Evolutionary conservation across 805 yeast genomes (phyloP).

Genomic region (Pachysolen tannophilus): DNA sequence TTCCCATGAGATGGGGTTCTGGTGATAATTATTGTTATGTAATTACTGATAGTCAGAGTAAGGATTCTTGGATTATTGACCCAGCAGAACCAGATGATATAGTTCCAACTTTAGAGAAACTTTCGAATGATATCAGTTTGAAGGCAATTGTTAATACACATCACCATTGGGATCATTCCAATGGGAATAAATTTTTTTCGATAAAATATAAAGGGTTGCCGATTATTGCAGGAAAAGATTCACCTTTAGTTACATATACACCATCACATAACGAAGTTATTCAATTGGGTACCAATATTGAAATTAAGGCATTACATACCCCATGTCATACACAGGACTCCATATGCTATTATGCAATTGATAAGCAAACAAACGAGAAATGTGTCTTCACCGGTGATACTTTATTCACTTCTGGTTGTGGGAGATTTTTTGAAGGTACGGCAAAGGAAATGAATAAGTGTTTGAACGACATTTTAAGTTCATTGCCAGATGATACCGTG

Average conservation of each 20-base stretch:
- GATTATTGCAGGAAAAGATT: conserved; percentile 77
- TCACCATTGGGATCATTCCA: conserved; percentile 94
- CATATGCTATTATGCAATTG: conserved; percentile 75
- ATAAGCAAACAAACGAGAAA: conserved; percentile 49
- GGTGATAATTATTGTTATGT: conserved; percentile 91
- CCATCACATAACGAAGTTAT: conserved; percentile 59
- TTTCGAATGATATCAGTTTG: conserved; percentile 41
- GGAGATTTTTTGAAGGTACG: conserved; percentile 91
- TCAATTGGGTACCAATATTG: conserved; percentile 54
- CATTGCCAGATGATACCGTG: conserved; percentile 58
- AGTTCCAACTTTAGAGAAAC: conserved; percentile 22
- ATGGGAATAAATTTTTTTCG: conserved; percentile 49
- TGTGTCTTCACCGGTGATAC: conserved; percentile 96
- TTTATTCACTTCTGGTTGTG: conserved; percentile 89
- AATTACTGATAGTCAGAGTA: conserved; percentile 57
- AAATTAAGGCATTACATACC: conserved; percentile 79
- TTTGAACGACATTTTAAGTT: conserved; percentile 48
- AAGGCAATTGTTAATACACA: conserved; percentile 88
- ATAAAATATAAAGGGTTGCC: conserved; percentile 39
- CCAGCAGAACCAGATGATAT: conserved; percentile 82
- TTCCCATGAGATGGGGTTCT: conserved; percentile 92
- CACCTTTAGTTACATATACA: conserved; percentile 62
- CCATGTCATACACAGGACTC: conserved; percentile 99
- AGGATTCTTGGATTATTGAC: conserved; percentile 77
- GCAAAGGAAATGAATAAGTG: conserved; percentile 74